phyloP scores from a whole-genome alignment of 345 rosid species.

The Syzygium jambos region DNA sequence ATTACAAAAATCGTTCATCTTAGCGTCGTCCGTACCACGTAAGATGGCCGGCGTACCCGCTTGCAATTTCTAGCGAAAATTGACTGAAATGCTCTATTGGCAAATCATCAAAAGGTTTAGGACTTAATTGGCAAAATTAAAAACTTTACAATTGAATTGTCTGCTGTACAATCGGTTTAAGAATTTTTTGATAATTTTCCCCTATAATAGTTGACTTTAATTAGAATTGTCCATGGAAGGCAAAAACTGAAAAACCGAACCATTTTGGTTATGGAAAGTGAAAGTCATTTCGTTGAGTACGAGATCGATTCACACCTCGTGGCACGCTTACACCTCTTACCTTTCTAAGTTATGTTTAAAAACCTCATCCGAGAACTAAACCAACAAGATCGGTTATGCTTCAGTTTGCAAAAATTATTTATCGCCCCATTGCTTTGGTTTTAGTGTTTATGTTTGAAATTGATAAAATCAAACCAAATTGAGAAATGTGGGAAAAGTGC shows the following conservation, averaged over 20 bases:
- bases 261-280: background rate
- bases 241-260: background rate
- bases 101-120: background rate
- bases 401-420: background rate
- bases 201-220: background rate
- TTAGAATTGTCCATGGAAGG: background rate
- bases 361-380: background rate
- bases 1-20: background rate
- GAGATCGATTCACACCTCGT: background rate
- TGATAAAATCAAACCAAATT: background rate
- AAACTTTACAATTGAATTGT: background rate
- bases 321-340: conserved; percentile 1
- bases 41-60: accelerated
- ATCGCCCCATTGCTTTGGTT: background rate
- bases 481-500: too few relatives aligned
- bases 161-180: accelerated
- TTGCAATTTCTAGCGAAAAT: background rate
- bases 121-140: accelerated
- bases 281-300: background rate
- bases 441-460: background rate
- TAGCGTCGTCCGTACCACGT: accelerated
- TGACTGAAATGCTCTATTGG: accelerated
- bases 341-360: background rate
- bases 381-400: background rate
- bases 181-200: background rate